Base-by-base conservation (phyloP, 2,329 filamentous ascomycete species). In the Pseudocercospora vitis region DNA sequence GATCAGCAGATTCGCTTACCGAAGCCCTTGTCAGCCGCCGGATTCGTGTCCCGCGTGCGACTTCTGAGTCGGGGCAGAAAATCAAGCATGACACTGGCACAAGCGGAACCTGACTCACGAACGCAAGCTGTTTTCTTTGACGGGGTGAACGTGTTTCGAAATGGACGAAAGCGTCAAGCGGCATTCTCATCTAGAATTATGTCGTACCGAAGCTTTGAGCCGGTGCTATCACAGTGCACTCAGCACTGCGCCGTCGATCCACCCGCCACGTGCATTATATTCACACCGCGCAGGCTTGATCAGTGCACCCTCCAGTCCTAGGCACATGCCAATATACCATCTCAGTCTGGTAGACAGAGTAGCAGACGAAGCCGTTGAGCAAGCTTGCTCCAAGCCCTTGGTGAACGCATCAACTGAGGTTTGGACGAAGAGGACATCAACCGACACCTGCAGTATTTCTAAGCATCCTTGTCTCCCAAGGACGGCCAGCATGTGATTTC, bases 131-230 rank as follows among this genome's bases (percentile, higher is more conserved):
- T 3, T n/a, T 24, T 24, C 37, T 42, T 42, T 42, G 37, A 42
- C 18, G n/a, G 9, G 24, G 37, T 42, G 16, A 21, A 21, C n/a
- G 7, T 12, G n/a, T 7, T 18, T 42, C 19, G 37, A 42, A 23
- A 21, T 42, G 19, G 21, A 42, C 14, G 37, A 18, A 42, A 42
- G 37, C 37, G 37, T 18, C 37, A 42, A 42, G 18, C 37, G 11
- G 37, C 37, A 42, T 42, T 42, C 37, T 16, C 37, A 16, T 12
- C 21, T 9, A 11, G 18, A 14, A 9, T 39, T 39, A 39, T 39
- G 35, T 39, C 18, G 18, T 18, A 19, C 42, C 21, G 42, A 46
- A 46, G 42, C 42, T 46, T 46, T 19, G 21, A 26, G 42, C 42
- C 42, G 24, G 23, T 24, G 24, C 24, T 26, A 24, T 46, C 42